These are phyloP conservation scores for Cyclocybe aegerita DNA, from an alignment of 768 basidiomycete species.

Conservation along the genomic window DNA sequence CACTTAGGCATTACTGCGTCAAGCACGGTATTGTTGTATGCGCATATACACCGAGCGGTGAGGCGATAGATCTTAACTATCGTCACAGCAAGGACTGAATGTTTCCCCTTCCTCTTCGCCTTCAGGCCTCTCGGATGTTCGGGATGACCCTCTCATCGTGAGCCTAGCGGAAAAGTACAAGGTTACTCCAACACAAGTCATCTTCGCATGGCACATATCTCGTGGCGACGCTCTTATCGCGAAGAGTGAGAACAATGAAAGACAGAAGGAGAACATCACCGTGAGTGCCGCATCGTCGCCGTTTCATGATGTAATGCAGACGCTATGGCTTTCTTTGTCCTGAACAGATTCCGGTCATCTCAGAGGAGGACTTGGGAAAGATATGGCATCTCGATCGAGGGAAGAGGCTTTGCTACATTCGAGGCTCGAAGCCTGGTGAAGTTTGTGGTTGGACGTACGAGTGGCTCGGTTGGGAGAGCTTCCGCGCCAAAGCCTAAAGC, in stretches of 20 bases:
- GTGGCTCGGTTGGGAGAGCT: slow-evolving; percentile 35
- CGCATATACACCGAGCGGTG: slow-evolving; percentile 51
- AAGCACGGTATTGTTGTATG: slow-evolving; percentile 48
- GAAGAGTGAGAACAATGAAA: slow-evolving; percentile 45
- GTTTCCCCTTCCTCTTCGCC: neutral
- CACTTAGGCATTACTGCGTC: slow-evolving; percentile 44
- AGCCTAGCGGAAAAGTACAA: slow-evolving; percentile 48
- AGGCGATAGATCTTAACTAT: too few relatives aligned
- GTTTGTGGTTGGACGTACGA: slow-evolving; percentile 40
- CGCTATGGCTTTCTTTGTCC: slow-evolving; percentile 12
- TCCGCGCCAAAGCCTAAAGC: slow-evolving; percentile 3
- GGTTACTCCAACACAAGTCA: slow-evolving; percentile 44
- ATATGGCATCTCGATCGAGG: slow-evolving; percentile 45
- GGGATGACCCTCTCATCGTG: slow-evolving; percentile 43
- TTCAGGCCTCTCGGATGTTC: slow-evolving; percentile 42
- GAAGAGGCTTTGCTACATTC: slow-evolving; percentile 37
- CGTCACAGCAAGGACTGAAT: too few relatives aligned
- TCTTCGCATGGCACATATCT: slow-evolving; percentile 51
- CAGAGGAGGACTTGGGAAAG: slow-evolving; percentile 39
- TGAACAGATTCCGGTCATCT: slow-evolving; percentile 39
- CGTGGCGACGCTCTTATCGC: slow-evolving; percentile 44
- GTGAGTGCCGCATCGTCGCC: slow-evolving; percentile 25
- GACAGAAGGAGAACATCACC: slow-evolving; percentile 50
- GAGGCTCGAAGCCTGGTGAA: slow-evolving; percentile 27
- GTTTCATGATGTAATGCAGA: too few relatives aligned